Evolutionary conservation across 768 basidiomycete species (phyloP), one percentile per base, ranked within the genome.

Genomic region (Mycena albidolilacea): DNA sequence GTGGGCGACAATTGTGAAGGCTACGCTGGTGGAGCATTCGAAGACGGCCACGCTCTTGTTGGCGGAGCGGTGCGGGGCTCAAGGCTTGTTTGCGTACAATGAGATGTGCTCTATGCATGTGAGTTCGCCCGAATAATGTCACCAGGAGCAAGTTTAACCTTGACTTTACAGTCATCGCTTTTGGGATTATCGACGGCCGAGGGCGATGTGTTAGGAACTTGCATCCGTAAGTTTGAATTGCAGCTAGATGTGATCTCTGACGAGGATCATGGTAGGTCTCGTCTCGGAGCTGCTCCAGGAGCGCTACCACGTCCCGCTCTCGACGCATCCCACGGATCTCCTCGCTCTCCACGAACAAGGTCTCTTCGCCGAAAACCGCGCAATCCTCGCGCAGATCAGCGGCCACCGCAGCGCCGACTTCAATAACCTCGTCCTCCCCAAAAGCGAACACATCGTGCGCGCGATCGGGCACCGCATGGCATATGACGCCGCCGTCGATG

Each of bases 381-480:
- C 50, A n/a, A 64, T 79, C 2, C 75, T 84, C 3, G 64, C 75
- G 0, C 59, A 77, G 21, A 73, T 75, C 74, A 75, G 77, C 21
- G 68, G 76, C 1, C 79, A 79, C 73, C 83, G 85, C 35, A 80
- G 79, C 66, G 69, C 75, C 2, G 76, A 77, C 0, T 81, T 85
- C 71, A 81, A 83, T 69, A 76, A 77, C 7, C 77, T 80, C 38
- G 39, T 88, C 17, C 83, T 89, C 23, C 88, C 87, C 0, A 80
- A 80, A 23, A 85, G 86, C 66, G 82, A 84, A 48, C 68, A 69
- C 2, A 65, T 85, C 0, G 71, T 88, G 39, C 81, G 84, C 60
- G 84, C 87, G 5, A 84, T 88, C 63, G 88, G 87, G 0, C 83
- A 87, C 72, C 82, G 86, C 1, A 81, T 87, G 66, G 85, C 87